phyloP scores from a whole-genome alignment of 768 basidiomycete genomes.

The Suillus cothurnatus region DNA sequence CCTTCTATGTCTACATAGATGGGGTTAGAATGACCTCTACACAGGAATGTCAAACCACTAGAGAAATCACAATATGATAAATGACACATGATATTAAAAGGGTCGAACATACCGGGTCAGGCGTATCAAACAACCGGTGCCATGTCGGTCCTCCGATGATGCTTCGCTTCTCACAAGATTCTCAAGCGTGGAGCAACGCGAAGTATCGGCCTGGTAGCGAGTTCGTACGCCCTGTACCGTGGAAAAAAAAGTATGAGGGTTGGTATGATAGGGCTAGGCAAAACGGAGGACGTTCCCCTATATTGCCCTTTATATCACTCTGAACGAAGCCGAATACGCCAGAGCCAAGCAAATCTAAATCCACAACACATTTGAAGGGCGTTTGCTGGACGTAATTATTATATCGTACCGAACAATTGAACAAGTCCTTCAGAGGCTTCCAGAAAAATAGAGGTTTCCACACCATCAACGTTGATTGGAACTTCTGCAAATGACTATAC shows the following conservation, averaged over 20 bases:
- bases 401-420: constrained; percentile 62
- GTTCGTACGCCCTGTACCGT: constrained; percentile 61
- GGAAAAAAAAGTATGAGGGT: constrained; percentile 9
- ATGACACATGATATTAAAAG: constrained; percentile 13
- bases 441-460: constrained; percentile 80
- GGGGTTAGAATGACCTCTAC: constrained; percentile 31
- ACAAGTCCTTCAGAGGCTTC: constrained; percentile 88
- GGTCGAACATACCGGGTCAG: constrained; percentile 57
- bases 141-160: constrained; percentile 45
- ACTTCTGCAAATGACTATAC: constrained; percentile 86
- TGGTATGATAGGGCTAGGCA: constrained; percentile 14
- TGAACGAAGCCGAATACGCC: constrained; percentile 77
- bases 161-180: constrained; percentile 55
- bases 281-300: constrained; percentile 46
- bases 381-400: constrained; percentile 13
- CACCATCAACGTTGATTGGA: constrained; percentile 69
- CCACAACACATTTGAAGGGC: constrained; percentile 12
- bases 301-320: constrained; percentile 67
- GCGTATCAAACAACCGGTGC: constrained; percentile 63
- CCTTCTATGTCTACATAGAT: background rate
- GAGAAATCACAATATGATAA: constrained; percentile 7
- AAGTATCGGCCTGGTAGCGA: constrained; percentile 46
- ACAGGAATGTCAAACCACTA: constrained; percentile 71
- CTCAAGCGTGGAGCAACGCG: constrained; percentile 59
- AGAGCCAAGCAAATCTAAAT: constrained; percentile 64